These are phyloP conservation scores for Exophiala sp. DNA, from an alignment of 2,329 filamentous ascomycete species.

Conservation along the genomic window DNA sequence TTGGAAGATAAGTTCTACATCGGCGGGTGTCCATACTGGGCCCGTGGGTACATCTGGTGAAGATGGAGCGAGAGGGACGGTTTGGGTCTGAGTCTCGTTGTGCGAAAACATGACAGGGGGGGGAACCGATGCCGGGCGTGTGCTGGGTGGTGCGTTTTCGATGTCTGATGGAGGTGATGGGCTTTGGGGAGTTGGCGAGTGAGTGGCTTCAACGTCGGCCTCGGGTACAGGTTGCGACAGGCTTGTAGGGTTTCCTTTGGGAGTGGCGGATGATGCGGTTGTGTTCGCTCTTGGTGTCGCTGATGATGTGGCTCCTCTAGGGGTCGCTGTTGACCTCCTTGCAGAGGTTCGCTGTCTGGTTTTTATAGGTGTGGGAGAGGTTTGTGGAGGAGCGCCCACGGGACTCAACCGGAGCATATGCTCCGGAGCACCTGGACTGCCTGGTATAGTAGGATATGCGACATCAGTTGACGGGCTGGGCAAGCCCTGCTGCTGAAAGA, in stretches of 20 bases:
- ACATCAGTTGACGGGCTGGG: constrained; percentile 10
- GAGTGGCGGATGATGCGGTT: background rate
- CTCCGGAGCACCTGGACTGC: constrained; percentile 12
- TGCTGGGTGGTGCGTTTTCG: constrained; percentile 71
- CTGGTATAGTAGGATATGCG: constrained; percentile 17
- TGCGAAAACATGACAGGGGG: constrained; percentile 28
- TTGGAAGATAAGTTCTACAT: constrained; percentile 66
- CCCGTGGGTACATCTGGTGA: constrained; percentile 45
- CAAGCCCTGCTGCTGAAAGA: constrained; percentile 36
- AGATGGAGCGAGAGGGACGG: constrained; percentile 49
- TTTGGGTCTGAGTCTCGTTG: constrained; percentile 9
- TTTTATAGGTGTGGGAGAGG: constrained; percentile 16
- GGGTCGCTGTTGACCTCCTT: constrained; percentile 2
- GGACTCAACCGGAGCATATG: constrained; percentile 12
- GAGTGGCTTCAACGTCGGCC: background rate
- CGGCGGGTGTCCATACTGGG: constrained; percentile 65
- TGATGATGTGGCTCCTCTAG: background rate
- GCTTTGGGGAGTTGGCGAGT: constrained; percentile 6
- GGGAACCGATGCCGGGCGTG: constrained; percentile 49
- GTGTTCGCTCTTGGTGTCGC: background rate
- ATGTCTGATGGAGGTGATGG: constrained; percentile 51
- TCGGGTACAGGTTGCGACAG: background rate
- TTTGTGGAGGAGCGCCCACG: constrained; percentile 11
- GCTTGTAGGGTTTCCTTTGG: background rate
- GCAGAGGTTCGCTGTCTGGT: constrained; percentile 4